Percentiles rank a stretch among this genome's conserved stretches.
phyloP scores from a whole-genome alignment of 31 red algal genomes.

The Odonthalia washingtoniensis region DNA sequence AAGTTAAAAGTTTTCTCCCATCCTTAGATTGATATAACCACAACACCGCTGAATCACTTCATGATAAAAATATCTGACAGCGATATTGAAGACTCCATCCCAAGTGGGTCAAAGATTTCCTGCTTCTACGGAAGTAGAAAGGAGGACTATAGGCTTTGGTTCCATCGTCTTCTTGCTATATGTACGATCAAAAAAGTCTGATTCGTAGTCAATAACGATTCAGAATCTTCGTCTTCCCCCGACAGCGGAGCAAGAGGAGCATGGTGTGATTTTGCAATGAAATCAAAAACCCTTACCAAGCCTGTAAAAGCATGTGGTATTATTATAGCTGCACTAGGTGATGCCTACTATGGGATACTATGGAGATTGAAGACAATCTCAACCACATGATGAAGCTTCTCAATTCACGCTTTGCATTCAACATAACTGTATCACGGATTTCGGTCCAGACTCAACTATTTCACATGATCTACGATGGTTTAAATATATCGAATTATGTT shows the following conservation, averaged over 20 bases:
- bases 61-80: too few relatives aligned
- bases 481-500: neutral
- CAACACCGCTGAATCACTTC: too few relatives aligned
- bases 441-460: slow-evolving; percentile 3
- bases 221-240: neutral
- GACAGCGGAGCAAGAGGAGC: too few relatives aligned
- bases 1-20: too few relatives aligned
- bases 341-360: neutral
- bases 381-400: neutral
- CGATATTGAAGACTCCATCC: too few relatives aligned
- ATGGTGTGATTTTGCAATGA: too few relatives aligned
- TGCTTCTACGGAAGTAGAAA: neutral
- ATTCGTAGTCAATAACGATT: neutral
- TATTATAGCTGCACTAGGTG: neutral
- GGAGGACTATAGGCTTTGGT: neutral
- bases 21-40: too few relatives aligned
- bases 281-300: neutral
- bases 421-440: neutral
- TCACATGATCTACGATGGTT: neutral
- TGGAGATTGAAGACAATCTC: neutral
- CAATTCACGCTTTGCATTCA: slow-evolving; percentile 1
- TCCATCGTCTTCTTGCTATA: neutral
- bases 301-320: neutral
- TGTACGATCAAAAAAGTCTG: neutral
- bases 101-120: neutral